Evolutionary conservation across 306 rosid species (phyloP).

Genomic region (Nissolia schottii): DNA sequence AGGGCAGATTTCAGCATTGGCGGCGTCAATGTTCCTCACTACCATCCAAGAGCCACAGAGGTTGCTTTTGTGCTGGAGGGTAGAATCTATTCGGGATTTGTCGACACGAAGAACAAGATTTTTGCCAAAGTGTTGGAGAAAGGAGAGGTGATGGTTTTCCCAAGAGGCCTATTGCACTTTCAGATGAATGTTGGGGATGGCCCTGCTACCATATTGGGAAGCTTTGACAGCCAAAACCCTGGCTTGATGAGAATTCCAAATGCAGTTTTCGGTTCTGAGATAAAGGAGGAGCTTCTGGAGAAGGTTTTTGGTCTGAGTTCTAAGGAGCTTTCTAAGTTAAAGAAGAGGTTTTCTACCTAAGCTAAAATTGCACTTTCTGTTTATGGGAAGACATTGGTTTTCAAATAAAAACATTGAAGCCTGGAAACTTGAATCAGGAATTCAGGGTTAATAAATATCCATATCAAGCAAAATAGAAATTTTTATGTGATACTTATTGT

Average conservation of each 20-base stretch:
- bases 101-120: slow-evolving; percentile 61
- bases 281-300: slow-evolving; percentile 68
- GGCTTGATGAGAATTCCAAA: slow-evolving; percentile 65
- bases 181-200: slow-evolving; percentile 89
- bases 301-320: slow-evolving; percentile 79
- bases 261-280: slow-evolving; percentile 77
- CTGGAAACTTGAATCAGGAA: neutral
- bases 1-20: slow-evolving; percentile 80
- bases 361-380: slow-evolving; percentile 16
- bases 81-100: slow-evolving; percentile 72
- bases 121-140: slow-evolving; percentile 76
- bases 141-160: slow-evolving; percentile 94
- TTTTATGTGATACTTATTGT: slow-evolving; percentile 5
- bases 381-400: neutral
- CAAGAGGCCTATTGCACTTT: slow-evolving; percentile 79
- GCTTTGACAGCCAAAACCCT: slow-evolving; percentile 90
- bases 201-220: slow-evolving; percentile 76
- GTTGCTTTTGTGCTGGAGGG: slow-evolving; percentile 76
- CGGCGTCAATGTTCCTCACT: slow-evolving; percentile 77
- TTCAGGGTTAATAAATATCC: neutral
- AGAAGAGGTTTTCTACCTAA: slow-evolving; percentile 50
- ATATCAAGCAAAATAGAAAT: neutral
- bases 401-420: slow-evolving; percentile 8
- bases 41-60: slow-evolving; percentile 90
- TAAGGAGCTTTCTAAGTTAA: slow-evolving; percentile 57